Base-by-base conservation (phyloP, 495 filamentous ascomycete genomes). In the Hypoxylon perforatum region DNA sequence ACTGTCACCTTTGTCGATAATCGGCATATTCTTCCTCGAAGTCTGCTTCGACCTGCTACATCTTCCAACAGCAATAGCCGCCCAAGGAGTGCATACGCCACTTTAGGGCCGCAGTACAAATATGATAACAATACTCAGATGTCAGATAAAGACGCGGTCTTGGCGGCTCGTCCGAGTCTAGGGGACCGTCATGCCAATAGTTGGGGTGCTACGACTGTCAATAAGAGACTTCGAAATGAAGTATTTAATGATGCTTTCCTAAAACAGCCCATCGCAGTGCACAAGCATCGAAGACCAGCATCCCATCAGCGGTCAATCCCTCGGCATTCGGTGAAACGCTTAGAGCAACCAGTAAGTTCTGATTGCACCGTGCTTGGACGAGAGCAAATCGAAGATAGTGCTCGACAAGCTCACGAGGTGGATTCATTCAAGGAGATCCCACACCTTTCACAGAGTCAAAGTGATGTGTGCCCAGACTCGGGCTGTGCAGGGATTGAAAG, bases 1-100 rank as follows among this genome's bases (percentile, higher is more conserved):
- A 93, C 96, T 55, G 95, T 99, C 22, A 92, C 95, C 8, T 92
- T 99, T 61, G 94, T 93, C 58, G 93, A 98, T 69, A 99, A 99
- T 70, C 86, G 92, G 30, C 95, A 99, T 69, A 97, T 99, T 58
- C 90, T 99, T 38, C 96, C 95, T 6, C 88, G 91, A 15, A 91
- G 89, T 73, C 63, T 97, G 86, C 77, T 87, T 68, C 75, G 84
- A 39, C 76, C 81, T n/a, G 71, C 75, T 0, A 61, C 47, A 8
- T 56, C 62, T 4, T 68, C 73, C 0, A 59, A 23, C 61, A 41
- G 50, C 5, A 18, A 55, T 2, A 62, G 68, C 6, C 76, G 77
- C 14, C 75, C 72, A 14, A 73, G 73, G 54, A 82, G 80, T 47
- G 69, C 73, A 21, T 80, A 78, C 7, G 76, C 70, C 12, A 75